phyloP scores from a whole-genome alignment of 2,329 filamentous ascomycete species.

The Acrocalymma vagum region DNA sequence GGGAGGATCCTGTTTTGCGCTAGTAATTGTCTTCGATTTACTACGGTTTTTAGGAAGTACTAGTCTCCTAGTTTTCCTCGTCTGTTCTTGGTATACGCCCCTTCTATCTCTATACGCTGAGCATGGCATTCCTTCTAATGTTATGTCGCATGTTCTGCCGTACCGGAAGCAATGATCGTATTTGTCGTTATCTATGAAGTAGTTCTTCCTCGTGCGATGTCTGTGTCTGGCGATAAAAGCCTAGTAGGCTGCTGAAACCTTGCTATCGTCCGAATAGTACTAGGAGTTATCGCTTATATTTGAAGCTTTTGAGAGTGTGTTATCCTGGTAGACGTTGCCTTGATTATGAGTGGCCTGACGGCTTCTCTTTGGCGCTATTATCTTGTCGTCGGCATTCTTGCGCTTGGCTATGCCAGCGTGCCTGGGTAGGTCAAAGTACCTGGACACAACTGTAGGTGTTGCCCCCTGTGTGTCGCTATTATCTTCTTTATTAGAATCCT shows the following conservation, averaged over 20 bases:
- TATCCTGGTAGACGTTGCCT: neutral
- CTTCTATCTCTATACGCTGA: neutral
- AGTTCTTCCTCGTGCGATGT: neutral
- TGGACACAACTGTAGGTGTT: neutral
- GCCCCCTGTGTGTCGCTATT: neutral
- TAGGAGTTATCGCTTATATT: neutral
- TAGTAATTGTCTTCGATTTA: neutral
- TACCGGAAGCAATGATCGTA: too few relatives aligned
- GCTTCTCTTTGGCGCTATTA: slow-evolving; percentile 2
- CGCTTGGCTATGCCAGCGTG: slow-evolving; percentile 1
- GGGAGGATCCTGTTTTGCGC: neutral
- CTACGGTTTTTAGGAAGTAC: neutral
- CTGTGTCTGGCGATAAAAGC: slow-evolving; percentile 1
- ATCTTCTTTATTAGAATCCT: neutral
- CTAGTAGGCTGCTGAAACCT: slow-evolving; percentile 2
- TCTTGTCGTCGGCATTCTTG: neutral
- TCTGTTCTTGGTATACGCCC: neutral
- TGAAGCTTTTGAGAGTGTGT: neutral
- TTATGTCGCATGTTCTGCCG: too few relatives aligned
- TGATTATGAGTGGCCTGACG: slow-evolving; percentile 1
- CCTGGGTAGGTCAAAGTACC: neutral
- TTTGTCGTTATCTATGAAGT: too few relatives aligned
- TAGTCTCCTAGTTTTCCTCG: slow-evolving; percentile 1
- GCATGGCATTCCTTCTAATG: too few relatives aligned
- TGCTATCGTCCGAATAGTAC: slow-evolving; percentile 2